Base-by-base conservation (phyloP, 2,329 filamentous ascomycete species). In the Arthrobotrys sphaeroides region DNA sequence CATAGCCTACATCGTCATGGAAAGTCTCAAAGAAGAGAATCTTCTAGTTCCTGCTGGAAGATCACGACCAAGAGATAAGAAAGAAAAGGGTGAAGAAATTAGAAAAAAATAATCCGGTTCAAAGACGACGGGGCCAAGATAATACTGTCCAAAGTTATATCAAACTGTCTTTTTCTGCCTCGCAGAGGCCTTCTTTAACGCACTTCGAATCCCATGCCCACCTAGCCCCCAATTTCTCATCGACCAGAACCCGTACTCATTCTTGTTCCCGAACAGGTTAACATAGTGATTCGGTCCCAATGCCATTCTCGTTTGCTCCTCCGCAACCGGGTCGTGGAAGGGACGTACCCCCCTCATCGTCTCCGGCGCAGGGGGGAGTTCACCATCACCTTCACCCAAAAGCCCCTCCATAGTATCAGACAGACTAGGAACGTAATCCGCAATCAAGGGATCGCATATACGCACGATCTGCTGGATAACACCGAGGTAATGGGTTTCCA, bases 401-500 rank as follows among this genome's bases (percentile, higher is more conserved):
- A 3, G 3, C 12, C 40, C 62, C 10, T 6, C 12, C 9, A 13
- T 47, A 33, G 31, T 7, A 5, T 55, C n/a, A 4, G 33, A n/a
- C 1, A 28, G 33, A 22, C 31, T 31, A 1, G 43, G 53, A 6
- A 68, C 28, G 28, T 47, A 64, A 18, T 7, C 24, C 36, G 16
- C 57, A 13, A 68, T 62, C 20, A 68, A 40, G 6, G 53, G 62
- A 20, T 74, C 70, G 26, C 70, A 74, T 16, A 38, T 45, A 9
- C 45, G 18, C 1, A 68, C 64, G 2, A 74, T 43, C 12, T 36
- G 12, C 4, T 45, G 10, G 18, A 74, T 68, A 3, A 26, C 53
- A n/a, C 61, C 62, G n/a, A 36, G 7, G 22, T 74, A 74, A 13
- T 68, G 70, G 1, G 61, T 68, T 57, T 74, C 70, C 13, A 74